Conservation (phyloP, 2,329 filamentous ascomycete genomes). For the Plenodomus tracheiphilus region DNA sequence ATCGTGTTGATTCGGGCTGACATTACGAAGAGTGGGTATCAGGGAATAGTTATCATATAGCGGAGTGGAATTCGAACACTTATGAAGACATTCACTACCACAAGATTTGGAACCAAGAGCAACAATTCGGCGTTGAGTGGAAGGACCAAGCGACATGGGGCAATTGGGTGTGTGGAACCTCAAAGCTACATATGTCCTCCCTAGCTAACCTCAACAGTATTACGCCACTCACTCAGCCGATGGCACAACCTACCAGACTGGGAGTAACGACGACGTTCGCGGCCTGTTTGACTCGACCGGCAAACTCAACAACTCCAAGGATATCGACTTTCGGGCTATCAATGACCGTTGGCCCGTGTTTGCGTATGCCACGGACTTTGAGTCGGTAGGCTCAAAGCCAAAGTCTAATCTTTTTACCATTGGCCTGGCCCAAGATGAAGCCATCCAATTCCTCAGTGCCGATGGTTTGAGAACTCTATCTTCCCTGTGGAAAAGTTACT, state of each 20-base stretch:
- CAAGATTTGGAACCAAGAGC: slow-evolving; percentile 54
- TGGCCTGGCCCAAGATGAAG: slow-evolving; percentile 53
- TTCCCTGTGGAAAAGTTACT: slow-evolving; percentile 57
- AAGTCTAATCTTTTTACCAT: slow-evolving; percentile 54
- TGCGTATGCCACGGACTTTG: slow-evolving; percentile 56
- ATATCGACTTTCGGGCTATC: slow-evolving; percentile 56
- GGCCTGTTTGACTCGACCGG: slow-evolving; percentile 50
- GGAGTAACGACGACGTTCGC: slow-evolving; percentile 52
- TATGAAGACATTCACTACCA: slow-evolving; percentile 60
- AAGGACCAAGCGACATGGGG: slow-evolving; percentile 58
- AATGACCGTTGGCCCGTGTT: slow-evolving; percentile 57
- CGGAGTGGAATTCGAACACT: slow-evolving; percentile 64
- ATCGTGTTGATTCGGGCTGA: slow-evolving; percentile 7
- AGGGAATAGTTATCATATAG: slow-evolving; percentile 59
- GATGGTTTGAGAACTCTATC: slow-evolving; percentile 45
- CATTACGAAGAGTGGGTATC: slow-evolving; percentile 67
- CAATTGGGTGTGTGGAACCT: slow-evolving; percentile 40
- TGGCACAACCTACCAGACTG: slow-evolving; percentile 53
- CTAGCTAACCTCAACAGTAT: slow-evolving; percentile 40
- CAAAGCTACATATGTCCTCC: background rate
- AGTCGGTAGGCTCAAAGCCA: slow-evolving; percentile 44
- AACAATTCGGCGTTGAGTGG: slow-evolving; percentile 52
- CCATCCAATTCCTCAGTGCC: slow-evolving; percentile 54
- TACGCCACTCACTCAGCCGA: slow-evolving; percentile 52
- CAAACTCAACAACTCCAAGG: slow-evolving; percentile 49